Evolutionary conservation across 495 filamentous ascomycete species (phyloP), one percentile per base, ranked within the genome.

Genomic region (Rhypophila decipiens): DNA sequence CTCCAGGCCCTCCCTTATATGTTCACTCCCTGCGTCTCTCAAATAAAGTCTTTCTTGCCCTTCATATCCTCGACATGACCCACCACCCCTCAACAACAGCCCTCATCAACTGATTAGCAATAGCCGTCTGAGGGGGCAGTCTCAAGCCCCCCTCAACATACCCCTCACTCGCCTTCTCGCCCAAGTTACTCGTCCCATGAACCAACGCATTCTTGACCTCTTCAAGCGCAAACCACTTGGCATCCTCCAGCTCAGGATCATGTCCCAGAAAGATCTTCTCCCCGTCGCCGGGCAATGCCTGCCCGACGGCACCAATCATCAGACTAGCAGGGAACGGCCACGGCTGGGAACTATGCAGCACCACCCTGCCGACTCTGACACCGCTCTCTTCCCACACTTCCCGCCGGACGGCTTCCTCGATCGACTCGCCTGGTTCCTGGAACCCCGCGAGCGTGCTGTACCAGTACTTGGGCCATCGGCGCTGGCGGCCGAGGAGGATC

Each of bases 301-400:
- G 90, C 5, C 81, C 94, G 53, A 97, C 80, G 2, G 89, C 82
- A 0, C 93, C 94, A 56, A 98, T 93, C 93, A 98, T 97, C 55
- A 97, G 63, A 57, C 85, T 96, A 5, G 87, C 87, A 1, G 72
- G 72, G 49, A 69, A 74, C 3, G 72, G 72, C 72, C 72, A 75
- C 7, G 93, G 93, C 69, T 98, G 93, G 46, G 89, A 89, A 19
- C 82, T 87, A 59, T 98, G 91, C 45, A 98, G 84, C 1, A 95
- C 78, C 13, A 98, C 94, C 1, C 91, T 77, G 7, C 88, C 90
- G 2, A 96, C 77, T 7, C 68, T 74, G 13, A 97, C 87, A 2
- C 93, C 93, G 35, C 84, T 79, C 63, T 98, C 93, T 60, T 98
- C 93, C 88, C 89, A 97, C 1, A 95, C 89, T 66, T 98, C 94